Evolutionary conservation across 2,329 filamentous ascomycete species (phyloP), one percentile per base, ranked within the genome.

Genomic region (Diaporthe caulivora): DNA sequence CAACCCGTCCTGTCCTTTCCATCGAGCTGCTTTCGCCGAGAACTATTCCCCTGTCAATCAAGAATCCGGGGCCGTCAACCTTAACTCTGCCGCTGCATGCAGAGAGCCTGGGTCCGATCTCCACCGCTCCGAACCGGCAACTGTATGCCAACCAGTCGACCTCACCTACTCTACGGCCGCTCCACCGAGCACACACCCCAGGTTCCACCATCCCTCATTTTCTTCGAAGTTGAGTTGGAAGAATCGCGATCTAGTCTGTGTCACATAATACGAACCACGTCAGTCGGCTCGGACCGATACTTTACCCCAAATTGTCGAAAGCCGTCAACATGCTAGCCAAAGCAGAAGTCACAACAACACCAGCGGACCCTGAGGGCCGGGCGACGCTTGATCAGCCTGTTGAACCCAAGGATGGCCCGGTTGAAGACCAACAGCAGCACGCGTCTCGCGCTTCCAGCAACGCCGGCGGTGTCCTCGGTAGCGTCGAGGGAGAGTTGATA

Each of bases 31-130:
- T 44, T 17, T 24, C 58, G n/a, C 31, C 21, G 17, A 44, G 18
- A 47, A 64, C 26, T 11, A 44, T 64, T 64, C 42, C 60, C 58
- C 44, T 67, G 62, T 51, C 13, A 40, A 24, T 26, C 44, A 53
- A 53, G 31, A 65, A 24, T 67, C 47, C 44, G 62, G 42, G 29
- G 62, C 62, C 29, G 44, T 67, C 62, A 67, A 53, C 31, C 44
- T 67, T 53, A 67, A 67, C 44, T 67, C 40, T 31, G 18, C 51
- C 62, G 44, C 47, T 67, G 44, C 62, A 67, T 67, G 31, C 62
- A 53, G 37, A 53, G 31, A 67, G 62, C 62, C 44, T 37, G 62
- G 62, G 29, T 67, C 44, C 47, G 44, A 40, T 67, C 62, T 26
- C 44, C 62, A 67, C 62, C 44, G 44, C 18, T 67, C 31, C 44